Conservation (phyloP, 306 rosid species). For the Purshia tridentata region DNA sequence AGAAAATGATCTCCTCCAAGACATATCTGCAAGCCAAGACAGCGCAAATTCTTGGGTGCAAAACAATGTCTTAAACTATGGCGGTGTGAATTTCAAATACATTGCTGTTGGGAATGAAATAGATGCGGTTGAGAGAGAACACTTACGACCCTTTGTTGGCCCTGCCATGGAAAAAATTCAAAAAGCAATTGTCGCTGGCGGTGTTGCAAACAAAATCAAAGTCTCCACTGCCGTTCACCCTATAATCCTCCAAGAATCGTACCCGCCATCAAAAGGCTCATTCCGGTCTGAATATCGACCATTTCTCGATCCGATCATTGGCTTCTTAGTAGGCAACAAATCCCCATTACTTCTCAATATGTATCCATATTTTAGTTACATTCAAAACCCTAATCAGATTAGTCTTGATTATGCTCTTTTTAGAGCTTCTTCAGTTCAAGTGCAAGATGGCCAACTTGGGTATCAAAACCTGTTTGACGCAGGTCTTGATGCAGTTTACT, state of each 20-base stretch:
- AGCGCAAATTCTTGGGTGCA: conserved; percentile 36
- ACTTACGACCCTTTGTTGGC: conserved; percentile 25
- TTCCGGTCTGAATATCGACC: conserved; percentile 16
- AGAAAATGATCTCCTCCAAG: not conserved
- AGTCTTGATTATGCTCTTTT: conserved; percentile 47
- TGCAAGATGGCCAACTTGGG: conserved; percentile 28
- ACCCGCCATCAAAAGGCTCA: conserved; percentile 45
- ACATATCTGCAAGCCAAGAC: conserved; percentile 17
- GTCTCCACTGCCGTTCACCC: conserved; percentile 42
- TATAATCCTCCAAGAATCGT: conserved; percentile 30
- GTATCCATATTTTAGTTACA: too few relatives aligned
- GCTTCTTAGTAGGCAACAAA: conserved; percentile 23
- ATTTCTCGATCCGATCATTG: conserved; percentile 28
- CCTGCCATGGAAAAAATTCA: conserved; percentile 51
- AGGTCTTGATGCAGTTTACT: conserved; percentile 34
- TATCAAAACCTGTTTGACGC: conserved; percentile 46
- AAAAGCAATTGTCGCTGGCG: conserved; percentile 30
- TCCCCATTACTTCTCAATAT: conserved; percentile 42
- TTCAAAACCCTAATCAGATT: not conserved
- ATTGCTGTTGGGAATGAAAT: conserved; percentile 57
- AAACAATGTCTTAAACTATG: conserved; percentile 23
- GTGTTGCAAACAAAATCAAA: conserved; percentile 31
- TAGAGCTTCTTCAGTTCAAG: conserved; percentile 23
- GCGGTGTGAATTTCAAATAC: conserved; percentile 48
- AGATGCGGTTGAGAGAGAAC: too few relatives aligned